Conservation (phyloP, 2,329 filamentous ascomycete species). For the Trichoderma citrinoviride region DNA sequence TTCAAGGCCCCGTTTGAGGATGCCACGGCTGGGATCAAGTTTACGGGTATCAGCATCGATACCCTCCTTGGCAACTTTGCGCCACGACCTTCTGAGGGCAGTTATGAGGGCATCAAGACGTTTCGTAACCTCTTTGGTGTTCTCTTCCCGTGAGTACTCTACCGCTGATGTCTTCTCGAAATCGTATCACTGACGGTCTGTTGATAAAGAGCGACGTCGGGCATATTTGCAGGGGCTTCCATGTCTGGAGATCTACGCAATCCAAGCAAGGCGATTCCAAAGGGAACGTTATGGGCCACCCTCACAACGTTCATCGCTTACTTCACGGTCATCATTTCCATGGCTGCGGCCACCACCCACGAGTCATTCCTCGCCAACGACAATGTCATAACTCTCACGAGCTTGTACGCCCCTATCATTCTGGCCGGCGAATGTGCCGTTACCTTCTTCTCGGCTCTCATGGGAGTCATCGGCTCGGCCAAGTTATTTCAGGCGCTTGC, state of each 20-base stretch:
- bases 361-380: slow-evolving; percentile 70
- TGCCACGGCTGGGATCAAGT: slow-evolving; percentile 61
- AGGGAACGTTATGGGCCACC: slow-evolving; percentile 77
- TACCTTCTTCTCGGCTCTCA: slow-evolving; percentile 79
- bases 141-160: slow-evolving; percentile 62
- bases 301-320: slow-evolving; percentile 74
- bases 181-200: slow-evolving; percentile 14
- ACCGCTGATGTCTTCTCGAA: slow-evolving; percentile 19
- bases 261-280: slow-evolving; percentile 80
- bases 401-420: slow-evolving; percentile 69
- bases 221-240: slow-evolving; percentile 70
- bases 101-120: slow-evolving; percentile 61
- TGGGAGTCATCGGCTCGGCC: slow-evolving; percentile 82
- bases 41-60: slow-evolving; percentile 70
- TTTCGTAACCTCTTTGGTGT: slow-evolving; percentile 85
- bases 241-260: slow-evolving; percentile 86
- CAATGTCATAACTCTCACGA: slow-evolving; percentile 80
- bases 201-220: slow-evolving; percentile 45
- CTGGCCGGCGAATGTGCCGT: slow-evolving; percentile 80
- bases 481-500: slow-evolving; percentile 83
- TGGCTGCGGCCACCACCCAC: slow-evolving; percentile 74
- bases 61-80: slow-evolving; percentile 74
- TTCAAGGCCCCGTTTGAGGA: slow-evolving; percentile 66
- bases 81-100: slow-evolving; percentile 63
- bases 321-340: slow-evolving; percentile 70